Percentiles rank a stretch among this genome's conserved stretches.
These are phyloP conservation scores for Aureobasidium sp. DNA, from an alignment of 2,329 filamentous ascomycete genomes.

Conservation along the genomic window DNA sequence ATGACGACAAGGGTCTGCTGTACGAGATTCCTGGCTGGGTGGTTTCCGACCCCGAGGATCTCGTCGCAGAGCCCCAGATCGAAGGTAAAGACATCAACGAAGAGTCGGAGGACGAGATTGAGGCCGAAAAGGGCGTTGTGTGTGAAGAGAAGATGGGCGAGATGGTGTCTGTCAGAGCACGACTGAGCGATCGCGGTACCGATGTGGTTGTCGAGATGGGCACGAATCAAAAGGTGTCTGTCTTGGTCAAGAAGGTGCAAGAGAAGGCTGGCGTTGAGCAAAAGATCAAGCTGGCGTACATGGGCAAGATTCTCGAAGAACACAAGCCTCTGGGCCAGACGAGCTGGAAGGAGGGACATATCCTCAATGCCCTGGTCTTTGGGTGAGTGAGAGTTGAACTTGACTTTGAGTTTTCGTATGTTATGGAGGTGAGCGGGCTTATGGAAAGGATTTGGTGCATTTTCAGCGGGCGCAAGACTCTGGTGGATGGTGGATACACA, in stretches of 20 bases:
- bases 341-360: constrained; percentile 66
- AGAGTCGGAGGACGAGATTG: constrained; percentile 18
- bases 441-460: neutral
- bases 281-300: constrained; percentile 64
- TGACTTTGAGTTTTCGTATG: neutral
- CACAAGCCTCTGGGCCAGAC: constrained; percentile 56
- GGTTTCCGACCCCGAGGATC: constrained; percentile 35
- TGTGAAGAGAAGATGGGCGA: constrained; percentile 26
- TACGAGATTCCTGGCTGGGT: constrained; percentile 41
- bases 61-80: constrained; percentile 25
- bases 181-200: constrained; percentile 31
- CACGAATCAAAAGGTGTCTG: constrained; percentile 49
- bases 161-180: constrained; percentile 26
- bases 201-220: constrained; percentile 31
- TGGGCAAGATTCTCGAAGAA: constrained; percentile 73
- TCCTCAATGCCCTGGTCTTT: constrained; percentile 69
- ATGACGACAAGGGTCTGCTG: constrained; percentile 34
- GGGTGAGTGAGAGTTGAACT: constrained; percentile 8
- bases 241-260: constrained; percentile 54
- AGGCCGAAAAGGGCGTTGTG: constrained; percentile 27
- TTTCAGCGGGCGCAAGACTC: constrained; percentile 2
- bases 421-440: neutral
- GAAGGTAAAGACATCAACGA: constrained; percentile 22
- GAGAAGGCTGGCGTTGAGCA: constrained; percentile 56
- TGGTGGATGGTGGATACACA: neutral